These are phyloP conservation scores for Daldinia decipiens DNA, from an alignment of 495 filamentous ascomycete species.

Conservation along the genomic window DNA sequence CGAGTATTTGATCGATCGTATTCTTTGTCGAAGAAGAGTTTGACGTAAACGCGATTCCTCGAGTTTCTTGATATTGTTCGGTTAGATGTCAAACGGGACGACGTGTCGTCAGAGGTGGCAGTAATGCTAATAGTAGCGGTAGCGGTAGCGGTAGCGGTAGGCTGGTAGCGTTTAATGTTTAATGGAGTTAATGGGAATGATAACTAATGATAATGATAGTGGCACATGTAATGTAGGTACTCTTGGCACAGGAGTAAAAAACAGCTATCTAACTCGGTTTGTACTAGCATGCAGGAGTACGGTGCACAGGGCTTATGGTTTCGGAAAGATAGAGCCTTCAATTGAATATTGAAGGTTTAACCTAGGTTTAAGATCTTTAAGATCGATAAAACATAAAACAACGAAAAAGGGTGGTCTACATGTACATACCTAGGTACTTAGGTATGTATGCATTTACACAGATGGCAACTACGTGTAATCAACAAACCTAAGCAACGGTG, in stretches of 20 bases:
- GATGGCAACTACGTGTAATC: not conserved
- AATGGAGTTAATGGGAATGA: slow-evolving; percentile 13
- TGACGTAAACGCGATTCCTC: slow-evolving; percentile 11
- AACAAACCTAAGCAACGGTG: slow-evolving; percentile 22
- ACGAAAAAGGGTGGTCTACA: not conserved
- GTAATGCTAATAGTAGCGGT: slow-evolving; percentile 18
- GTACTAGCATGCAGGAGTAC: slow-evolving; percentile 31
- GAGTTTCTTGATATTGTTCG: slow-evolving; percentile 16
- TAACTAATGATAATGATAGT: slow-evolving; percentile 8
- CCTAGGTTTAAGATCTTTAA: no score
- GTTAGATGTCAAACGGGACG: slow-evolving; percentile 27
- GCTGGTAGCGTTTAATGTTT: slow-evolving; percentile 6
- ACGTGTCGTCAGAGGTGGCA: slow-evolving; percentile 43
- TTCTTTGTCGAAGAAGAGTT: slow-evolving; percentile 8
- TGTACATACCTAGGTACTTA: not conserved
- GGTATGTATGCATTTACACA: slow-evolving; percentile 19
- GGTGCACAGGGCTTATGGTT: slow-evolving; percentile 3
- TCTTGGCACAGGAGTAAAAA: slow-evolving; percentile 40
- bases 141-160: slow-evolving; percentile 25
- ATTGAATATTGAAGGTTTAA: not conserved
- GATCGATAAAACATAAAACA: slow-evolving; percentile 1
- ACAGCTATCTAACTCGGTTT: slow-evolving; percentile 42
- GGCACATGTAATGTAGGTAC: slow-evolving; percentile 31
- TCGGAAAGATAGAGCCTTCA: slow-evolving; percentile 18
- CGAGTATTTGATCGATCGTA: slow-evolving; percentile 20